phyloP scores from a whole-genome alignment of 371 early-diverging fungal species.

The Mortierella sp. region DNA sequence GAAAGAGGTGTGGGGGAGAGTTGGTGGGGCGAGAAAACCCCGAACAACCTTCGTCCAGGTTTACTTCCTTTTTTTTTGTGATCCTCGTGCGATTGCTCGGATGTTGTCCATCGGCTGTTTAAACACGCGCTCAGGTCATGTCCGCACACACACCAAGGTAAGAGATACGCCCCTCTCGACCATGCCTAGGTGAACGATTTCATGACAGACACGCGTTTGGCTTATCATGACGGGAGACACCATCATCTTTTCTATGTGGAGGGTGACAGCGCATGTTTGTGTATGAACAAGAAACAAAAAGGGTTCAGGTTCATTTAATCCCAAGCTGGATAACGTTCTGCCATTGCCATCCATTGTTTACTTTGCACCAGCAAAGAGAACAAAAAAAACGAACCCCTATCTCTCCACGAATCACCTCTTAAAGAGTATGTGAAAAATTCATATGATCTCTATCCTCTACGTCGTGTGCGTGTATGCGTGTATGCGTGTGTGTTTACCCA shows the following conservation, averaged over 20 bases:
- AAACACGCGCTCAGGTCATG: not conserved
- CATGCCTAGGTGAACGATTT: not conserved
- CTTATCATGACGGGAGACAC: not conserved
- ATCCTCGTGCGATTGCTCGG: not conserved
- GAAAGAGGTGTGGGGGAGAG: not conserved
- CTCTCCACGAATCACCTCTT: not conserved
- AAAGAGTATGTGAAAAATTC: not conserved
- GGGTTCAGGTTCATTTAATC: not conserved
- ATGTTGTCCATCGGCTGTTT: not conserved
- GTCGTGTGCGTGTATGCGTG: not conserved
- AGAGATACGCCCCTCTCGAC: not conserved
- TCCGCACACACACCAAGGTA: not conserved
- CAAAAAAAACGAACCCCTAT: not conserved
- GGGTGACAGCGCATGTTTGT: not conserved
- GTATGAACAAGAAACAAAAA: not conserved
- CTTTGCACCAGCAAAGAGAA: not conserved
- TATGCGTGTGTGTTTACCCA: not conserved
- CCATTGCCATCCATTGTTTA: not conserved
- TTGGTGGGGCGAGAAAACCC: not conserved
- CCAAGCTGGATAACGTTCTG: not conserved
- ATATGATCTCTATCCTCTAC: not conserved
- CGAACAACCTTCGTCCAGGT: not conserved
- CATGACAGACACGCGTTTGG: not conserved
- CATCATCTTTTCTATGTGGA: not conserved
- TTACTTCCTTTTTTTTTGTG: not conserved